Base-by-base conservation (phyloP, 1,284 basidiomycete species). In the Trametes sp. region DNA sequence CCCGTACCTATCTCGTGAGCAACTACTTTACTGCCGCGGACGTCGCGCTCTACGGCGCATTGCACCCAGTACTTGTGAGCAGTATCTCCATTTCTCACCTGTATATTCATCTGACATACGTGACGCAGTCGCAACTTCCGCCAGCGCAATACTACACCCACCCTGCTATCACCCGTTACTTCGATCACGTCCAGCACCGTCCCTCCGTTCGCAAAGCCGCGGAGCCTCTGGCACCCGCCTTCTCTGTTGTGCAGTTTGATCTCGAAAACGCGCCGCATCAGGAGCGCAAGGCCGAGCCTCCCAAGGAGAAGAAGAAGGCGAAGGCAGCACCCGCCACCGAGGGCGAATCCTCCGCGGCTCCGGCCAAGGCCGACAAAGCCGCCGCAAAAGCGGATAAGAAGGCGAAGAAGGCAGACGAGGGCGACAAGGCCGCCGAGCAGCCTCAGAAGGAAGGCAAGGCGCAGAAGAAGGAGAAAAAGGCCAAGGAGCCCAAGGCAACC, bases 101-200 rank as follows among this genome's bases (percentile, higher is more conserved):
- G 3, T 35, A 11, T 2, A 49, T 9, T 16, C 46, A 21, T 33
- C 50, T 29, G 51, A 42, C 28, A 50, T 14, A 19, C 13, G n/a
- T 10, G 36, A 23, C 29, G 4, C 71, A 94, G 92, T 85, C 88
- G 8, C 86, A 87, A 74, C 76, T 90, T 28, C 84, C 85, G 66
- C 80, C 90, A 0, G 69, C 83, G 24, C 86, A 92, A 75, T 89
- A 93, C 79, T 89, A 90, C 74, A 78, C 87, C 29, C 84, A 87
- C 61, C 94, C 96, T 7, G 85, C 93, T 28, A 77, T 98, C 51
- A 92, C 93, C 49, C 93, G 96, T 56, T 97, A 96, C 83, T 97
- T 98, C 74, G 92, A 96, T 75, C 93, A 97, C 76, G 87, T 98
- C 64, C 96, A 98, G 81, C 83, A 86, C 53, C 82, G 83, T 24